phyloP scores from a whole-genome alignment of 2,329 filamentous ascomycete species.

The Fusarium torreyae region DNA sequence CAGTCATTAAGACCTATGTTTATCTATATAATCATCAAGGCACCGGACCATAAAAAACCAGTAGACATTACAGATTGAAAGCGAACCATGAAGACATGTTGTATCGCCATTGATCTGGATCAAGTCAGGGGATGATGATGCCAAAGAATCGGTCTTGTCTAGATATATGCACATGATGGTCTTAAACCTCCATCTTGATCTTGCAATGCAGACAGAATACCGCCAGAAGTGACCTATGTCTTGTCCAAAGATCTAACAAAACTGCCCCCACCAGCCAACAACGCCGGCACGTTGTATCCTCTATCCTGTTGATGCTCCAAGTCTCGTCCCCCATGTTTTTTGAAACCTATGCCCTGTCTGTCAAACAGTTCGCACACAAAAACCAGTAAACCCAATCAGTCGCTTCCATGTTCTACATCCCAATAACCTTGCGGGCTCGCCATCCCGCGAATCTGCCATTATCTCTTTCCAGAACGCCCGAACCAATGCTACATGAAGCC shows the following conservation, averaged over 20 bases:
- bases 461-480: constrained; percentile 45
- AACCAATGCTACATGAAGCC: constrained; percentile 33
- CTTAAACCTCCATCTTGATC: constrained; percentile 2
- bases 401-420: constrained; percentile 39
- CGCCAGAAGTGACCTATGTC: not conserved
- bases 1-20: too few relatives aligned
- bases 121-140: not conserved
- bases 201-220: constrained; percentile 5
- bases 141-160: constrained; percentile 13
- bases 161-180: constrained; percentile 21
- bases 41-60: too few relatives aligned
- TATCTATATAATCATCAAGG: too few relatives aligned
- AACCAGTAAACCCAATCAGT: constrained; percentile 6
- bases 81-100: too few relatives aligned
- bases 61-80: too few relatives aligned
- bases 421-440: constrained; percentile 20
- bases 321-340: constrained; percentile 12
- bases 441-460: constrained; percentile 32
- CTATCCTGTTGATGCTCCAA: constrained; percentile 33
- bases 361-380: constrained; percentile 10
- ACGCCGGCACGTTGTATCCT: constrained; percentile 32
- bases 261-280: constrained; percentile 3
- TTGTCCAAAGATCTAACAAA: constrained; percentile 10
- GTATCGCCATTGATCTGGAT: not conserved
- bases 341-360: constrained; percentile 1